Evolutionary conservation across 129 eudicot species (phyloP).

Genomic region (Centrapalus pauciflorus): DNA sequence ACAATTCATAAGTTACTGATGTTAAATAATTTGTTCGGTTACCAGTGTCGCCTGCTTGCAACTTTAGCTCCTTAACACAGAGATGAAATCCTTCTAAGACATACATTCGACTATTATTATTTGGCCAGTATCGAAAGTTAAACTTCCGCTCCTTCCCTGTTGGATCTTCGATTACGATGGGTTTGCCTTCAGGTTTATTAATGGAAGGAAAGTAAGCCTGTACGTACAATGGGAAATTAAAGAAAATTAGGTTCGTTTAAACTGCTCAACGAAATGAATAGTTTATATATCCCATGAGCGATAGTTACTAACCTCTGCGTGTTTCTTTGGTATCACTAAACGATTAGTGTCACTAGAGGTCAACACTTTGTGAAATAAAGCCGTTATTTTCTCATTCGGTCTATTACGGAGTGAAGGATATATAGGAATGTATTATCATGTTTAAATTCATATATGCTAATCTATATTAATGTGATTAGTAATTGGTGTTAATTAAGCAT

Average conservation of each 20-base stretch:
- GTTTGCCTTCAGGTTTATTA: conserved; percentile 48
- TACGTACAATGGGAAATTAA: not conserved
- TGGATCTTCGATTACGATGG: conserved; percentile 50
- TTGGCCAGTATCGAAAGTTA: conserved; percentile 67
- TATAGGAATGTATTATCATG: not conserved
- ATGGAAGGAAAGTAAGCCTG: conserved; percentile 70
- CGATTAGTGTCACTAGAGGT: conserved; percentile 81
- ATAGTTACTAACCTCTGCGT: conserved; percentile 72
- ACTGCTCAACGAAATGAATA: not conserved
- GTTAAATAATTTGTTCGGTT: conserved; percentile 1
- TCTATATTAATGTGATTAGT: not conserved
- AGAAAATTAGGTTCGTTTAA: too few relatives aligned
- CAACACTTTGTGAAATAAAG: conserved; percentile 73
- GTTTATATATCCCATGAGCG: not conserved
- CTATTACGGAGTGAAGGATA: conserved; percentile 46
- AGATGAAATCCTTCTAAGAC: conserved; percentile 75
- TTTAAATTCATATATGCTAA: not conserved
- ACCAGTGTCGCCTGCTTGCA: conserved; percentile 79
- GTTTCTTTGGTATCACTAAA: conserved; percentile 68
- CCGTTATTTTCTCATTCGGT: conserved; percentile 40
- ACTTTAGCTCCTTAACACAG: conserved; percentile 49
- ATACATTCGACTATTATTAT: conserved; percentile 75
- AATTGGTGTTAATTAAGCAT: too few relatives aligned
- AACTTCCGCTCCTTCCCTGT: conserved; percentile 65
- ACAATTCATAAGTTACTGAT: not conserved